phyloP scores from a whole-genome alignment of 768 basidiomycete species.

The Leucosporidium scottii region DNA sequence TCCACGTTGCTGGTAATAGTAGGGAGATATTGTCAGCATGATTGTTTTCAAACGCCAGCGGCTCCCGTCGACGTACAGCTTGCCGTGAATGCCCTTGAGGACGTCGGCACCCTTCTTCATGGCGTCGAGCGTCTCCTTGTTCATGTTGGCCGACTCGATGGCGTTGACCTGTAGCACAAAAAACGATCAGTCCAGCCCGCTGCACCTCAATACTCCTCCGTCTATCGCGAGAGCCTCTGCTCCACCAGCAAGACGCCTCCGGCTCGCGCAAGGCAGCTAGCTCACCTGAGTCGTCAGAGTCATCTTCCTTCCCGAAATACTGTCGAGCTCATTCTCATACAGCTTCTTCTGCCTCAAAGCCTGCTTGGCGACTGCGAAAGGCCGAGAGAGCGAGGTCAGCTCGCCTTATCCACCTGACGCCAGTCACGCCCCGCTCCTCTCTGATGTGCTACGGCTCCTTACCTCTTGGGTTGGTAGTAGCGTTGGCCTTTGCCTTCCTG shows the following conservation, averaged over 20 bases:
- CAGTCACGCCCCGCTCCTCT: background rate
- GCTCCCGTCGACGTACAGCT: conserved; percentile 58
- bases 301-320: conserved; percentile 71
- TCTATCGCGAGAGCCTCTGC: too few relatives aligned
- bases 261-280: background rate
- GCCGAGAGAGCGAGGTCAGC: background rate
- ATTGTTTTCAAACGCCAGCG: too few relatives aligned
- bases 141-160: conserved; percentile 92
- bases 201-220: background rate
- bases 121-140: conserved; percentile 90
- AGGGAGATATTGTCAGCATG: conserved; percentile 3
- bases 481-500: conserved; percentile 85
- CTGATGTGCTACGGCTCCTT: conserved; percentile 42
- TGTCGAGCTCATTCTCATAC: conserved; percentile 76
- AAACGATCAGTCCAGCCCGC: background rate
- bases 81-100: conserved; percentile 79
- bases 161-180: conserved; percentile 64
- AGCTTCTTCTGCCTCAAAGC: conserved; percentile 91
- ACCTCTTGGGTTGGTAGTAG: conserved; percentile 88
- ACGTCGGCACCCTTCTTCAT: conserved; percentile 94
- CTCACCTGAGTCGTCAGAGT: conserved; percentile 81
- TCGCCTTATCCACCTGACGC: background rate
- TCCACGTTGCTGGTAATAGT: conserved; percentile 64
- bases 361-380: conserved; percentile 67
- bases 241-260: too few relatives aligned